Conservation (phyloP, 306 rosid genomes). For the Quercus wislizeni region DNA sequence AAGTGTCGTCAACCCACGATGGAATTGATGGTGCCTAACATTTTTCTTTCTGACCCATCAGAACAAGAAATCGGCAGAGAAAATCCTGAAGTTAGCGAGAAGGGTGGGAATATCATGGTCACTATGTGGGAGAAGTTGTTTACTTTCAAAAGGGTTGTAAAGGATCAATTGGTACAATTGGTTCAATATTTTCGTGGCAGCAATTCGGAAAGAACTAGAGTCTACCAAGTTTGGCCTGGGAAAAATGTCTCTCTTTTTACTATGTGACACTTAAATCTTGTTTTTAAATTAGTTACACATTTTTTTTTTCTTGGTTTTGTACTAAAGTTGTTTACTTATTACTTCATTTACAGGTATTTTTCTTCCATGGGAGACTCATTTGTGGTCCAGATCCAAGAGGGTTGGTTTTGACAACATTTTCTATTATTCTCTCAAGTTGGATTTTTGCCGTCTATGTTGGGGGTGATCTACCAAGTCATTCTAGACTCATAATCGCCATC, state of each 20-base stretch:
- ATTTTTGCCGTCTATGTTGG: slow-evolving; percentile 29
- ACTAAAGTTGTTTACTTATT: background rate
- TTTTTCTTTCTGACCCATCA: slow-evolving; percentile 1
- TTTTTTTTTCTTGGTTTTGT: background rate
- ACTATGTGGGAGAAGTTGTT: slow-evolving; percentile 1
- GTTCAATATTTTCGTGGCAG: background rate
- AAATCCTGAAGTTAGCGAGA: background rate
- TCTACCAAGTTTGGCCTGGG: slow-evolving; percentile 39
- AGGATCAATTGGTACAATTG: slow-evolving; percentile 5
- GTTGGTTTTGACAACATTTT: slow-evolving; percentile 27
- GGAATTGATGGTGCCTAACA: background rate
- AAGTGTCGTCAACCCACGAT: no score
- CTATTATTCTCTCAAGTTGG: slow-evolving; percentile 36
- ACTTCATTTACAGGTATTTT: slow-evolving; percentile 26
- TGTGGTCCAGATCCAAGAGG: slow-evolving; percentile 42
- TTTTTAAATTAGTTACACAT: background rate
- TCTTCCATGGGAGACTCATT: slow-evolving; percentile 32
- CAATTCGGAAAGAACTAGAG: slow-evolving; percentile 15
- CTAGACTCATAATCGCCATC: slow-evolving; percentile 16
- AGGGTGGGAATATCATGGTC: slow-evolving; percentile 4
- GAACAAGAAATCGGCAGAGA: slow-evolving; percentile 4
- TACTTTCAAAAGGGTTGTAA: slow-evolving; percentile 9
- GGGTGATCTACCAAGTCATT: slow-evolving; percentile 22
- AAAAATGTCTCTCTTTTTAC: slow-evolving; percentile 22
- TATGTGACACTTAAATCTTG: background rate